A percentile compares a stretch with the other conserved stretches of the same genome.
phyloP scores from a whole-genome alignment of 352 stramenopile species.

The Phytophthora lateralis region DNA sequence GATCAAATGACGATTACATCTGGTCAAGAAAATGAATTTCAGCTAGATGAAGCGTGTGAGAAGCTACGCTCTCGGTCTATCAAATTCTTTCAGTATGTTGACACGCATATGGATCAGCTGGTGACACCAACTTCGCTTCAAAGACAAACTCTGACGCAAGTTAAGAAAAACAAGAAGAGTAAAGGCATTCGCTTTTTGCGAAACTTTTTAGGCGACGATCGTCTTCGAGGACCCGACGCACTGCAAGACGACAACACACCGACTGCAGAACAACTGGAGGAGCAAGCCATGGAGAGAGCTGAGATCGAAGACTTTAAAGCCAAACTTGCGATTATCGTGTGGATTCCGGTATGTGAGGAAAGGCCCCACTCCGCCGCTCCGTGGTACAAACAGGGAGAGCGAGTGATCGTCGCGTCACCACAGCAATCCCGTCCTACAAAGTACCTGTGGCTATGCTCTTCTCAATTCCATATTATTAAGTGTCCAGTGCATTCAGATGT shows the following conservation, averaged over 20 bases:
- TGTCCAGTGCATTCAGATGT: conserved; percentile 44
- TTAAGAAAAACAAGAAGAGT: conserved; percentile 50
- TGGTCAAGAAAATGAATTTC: conserved; percentile 10
- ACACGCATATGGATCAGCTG: conserved; percentile 62
- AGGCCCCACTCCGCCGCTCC: conserved; percentile 44
- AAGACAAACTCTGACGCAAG: conserved; percentile 28
- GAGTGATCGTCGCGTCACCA: conserved; percentile 53
- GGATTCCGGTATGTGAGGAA: conserved; percentile 57
- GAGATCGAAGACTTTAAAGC: conserved; percentile 74
- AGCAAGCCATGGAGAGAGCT: conserved; percentile 34
- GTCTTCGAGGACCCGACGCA: conserved; percentile 12
- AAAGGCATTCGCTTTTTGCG: conserved; percentile 64
- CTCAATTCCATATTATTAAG: conserved; percentile 67
- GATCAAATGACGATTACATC: conserved; percentile 47
- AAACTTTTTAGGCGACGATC: conserved; percentile 51
- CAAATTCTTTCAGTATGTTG: conserved; percentile 74
- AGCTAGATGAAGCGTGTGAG: conserved; percentile 23
- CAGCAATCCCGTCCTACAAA: conserved; percentile 46
- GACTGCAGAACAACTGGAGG: conserved; percentile 38
- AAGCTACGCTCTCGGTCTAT: conserved; percentile 44
- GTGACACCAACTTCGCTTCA: conserved; percentile 30
- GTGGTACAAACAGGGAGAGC: conserved; percentile 42
- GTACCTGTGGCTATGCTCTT: conserved; percentile 64
- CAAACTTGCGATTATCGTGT: conserved; percentile 59
- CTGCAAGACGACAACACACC: neutral